phyloP scores from a whole-genome alignment of 441 rosid species.

The Gossypium lobatum region DNA sequence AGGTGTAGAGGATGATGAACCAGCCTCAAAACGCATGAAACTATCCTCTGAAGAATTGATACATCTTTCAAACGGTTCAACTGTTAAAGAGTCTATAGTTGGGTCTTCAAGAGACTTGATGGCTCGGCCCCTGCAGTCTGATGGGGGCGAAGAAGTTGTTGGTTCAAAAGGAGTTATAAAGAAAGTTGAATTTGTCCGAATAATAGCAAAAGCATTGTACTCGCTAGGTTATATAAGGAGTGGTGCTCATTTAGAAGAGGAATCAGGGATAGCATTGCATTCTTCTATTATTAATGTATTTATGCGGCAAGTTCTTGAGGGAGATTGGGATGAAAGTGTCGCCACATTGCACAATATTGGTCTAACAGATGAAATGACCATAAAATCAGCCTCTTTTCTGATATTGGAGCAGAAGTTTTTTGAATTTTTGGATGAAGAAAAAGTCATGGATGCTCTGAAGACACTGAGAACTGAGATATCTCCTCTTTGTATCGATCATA shows the following conservation, averaged over 20 bases:
- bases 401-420: conserved; percentile 57
- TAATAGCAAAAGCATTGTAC: conserved; percentile 46
- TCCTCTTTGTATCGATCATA: conserved; percentile 33
- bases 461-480: conserved; percentile 57
- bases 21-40: conserved; percentile 56
- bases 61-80: conserved; percentile 39
- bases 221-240: conserved; percentile 60
- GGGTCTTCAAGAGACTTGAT: conserved; percentile 43
- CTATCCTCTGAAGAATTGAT: conserved; percentile 35
- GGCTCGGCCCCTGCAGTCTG: conserved; percentile 53
- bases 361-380: conserved; percentile 33
- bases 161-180: conserved; percentile 54
- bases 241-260: conserved; percentile 57
- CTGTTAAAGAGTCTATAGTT: conserved; percentile 27
- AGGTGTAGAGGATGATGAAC: conserved; percentile 70
- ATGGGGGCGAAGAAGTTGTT: conserved; percentile 46
- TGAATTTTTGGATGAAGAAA: conserved; percentile 43
- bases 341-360: conserved; percentile 37
- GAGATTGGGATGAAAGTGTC: conserved; percentile 48
- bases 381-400: conserved; percentile 48
- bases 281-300: conserved; percentile 36
- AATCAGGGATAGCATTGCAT: conserved; percentile 51
- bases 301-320: conserved; percentile 43
- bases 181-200: conserved; percentile 52
- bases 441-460: conserved; percentile 43